A percentile compares a stretch with the other conserved stretches of the same genome.
phyloP scores from a whole-genome alignment of 1,139 yeast species.

The Lizanozyma gosingica region DNA sequence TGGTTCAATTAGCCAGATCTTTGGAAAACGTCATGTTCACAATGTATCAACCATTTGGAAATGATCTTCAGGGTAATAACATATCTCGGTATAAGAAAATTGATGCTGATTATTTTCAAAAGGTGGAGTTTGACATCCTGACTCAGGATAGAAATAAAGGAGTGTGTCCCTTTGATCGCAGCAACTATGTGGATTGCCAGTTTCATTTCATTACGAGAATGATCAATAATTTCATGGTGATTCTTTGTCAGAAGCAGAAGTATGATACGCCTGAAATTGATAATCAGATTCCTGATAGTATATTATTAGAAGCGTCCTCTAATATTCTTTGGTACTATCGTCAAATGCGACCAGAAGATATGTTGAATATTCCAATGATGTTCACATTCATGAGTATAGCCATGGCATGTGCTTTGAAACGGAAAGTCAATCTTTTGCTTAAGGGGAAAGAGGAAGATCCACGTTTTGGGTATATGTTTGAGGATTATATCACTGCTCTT shows the following conservation, averaged over 20 bases:
- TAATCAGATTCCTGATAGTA: slow-evolving; percentile 16
- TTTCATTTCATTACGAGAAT: slow-evolving; percentile 18
- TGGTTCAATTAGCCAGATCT: slow-evolving; percentile 19
- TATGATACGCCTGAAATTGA: slow-evolving; percentile 18
- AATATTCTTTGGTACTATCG: slow-evolving; percentile 20
- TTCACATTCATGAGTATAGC: slow-evolving; percentile 21
- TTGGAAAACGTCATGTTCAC: slow-evolving; percentile 20
- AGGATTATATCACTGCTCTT: slow-evolving; percentile 14
- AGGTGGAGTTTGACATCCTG: slow-evolving; percentile 18
- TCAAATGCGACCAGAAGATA: slow-evolving; percentile 12
- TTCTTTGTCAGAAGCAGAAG: slow-evolving; percentile 20
- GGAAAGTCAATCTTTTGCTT: slow-evolving; percentile 6
- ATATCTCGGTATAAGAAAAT: slow-evolving; percentile 12
- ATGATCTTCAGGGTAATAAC: slow-evolving; percentile 7
- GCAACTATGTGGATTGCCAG: slow-evolving; percentile 12
- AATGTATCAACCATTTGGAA: slow-evolving; percentile 17
- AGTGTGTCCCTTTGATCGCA: slow-evolving; percentile 1
- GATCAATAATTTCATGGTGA: slow-evolving; percentile 18
- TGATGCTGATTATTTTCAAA: slow-evolving; percentile 18
- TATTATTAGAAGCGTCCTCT: slow-evolving; percentile 16
- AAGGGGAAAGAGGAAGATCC: background rate
- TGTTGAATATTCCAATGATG: slow-evolving; percentile 19
- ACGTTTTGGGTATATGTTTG: slow-evolving; percentile 1
- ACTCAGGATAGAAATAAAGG: slow-evolving; percentile 1
- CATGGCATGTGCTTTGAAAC: slow-evolving; percentile 13